phyloP scores from a whole-genome alignment of 345 rosid species.

The Eutrema heterophyllum region DNA sequence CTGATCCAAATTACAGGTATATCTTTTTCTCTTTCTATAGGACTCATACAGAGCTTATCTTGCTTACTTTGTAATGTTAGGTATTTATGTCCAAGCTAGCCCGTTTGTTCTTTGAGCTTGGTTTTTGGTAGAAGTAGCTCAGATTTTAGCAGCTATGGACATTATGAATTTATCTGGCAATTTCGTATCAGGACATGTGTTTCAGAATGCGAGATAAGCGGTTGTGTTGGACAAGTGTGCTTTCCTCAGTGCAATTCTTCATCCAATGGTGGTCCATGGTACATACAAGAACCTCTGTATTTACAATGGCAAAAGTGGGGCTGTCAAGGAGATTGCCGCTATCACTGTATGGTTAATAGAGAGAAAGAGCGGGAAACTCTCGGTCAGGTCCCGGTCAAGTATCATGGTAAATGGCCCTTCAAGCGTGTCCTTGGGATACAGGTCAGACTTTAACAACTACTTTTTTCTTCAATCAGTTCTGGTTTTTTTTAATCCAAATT shows the following conservation, averaged over 20 bases:
- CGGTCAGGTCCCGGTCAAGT: constrained; percentile 56
- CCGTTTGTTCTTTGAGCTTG: neutral
- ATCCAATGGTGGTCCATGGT: constrained; percentile 59
- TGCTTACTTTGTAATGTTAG: neutral
- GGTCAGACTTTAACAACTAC: constrained; percentile 29
- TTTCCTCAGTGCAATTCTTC: constrained; percentile 63
- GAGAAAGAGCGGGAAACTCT: constrained; percentile 49
- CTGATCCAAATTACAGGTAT: constrained; percentile 66
- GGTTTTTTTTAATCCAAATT: neutral
- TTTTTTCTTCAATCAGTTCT: neutral
- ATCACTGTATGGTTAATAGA: constrained; percentile 63
- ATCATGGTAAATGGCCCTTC: constrained; percentile 89
- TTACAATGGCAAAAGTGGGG: constrained; percentile 66
- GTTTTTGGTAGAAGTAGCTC: neutral
- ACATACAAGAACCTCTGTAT: constrained; percentile 62
- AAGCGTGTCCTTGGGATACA: constrained; percentile 63
- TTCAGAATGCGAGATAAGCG: constrained; percentile 52
- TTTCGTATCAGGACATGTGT: constrained; percentile 47
- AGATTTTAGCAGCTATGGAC: neutral
- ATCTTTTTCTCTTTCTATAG: neutral
- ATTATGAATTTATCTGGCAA: neutral
- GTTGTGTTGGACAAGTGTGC: constrained; percentile 59
- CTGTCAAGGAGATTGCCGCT: constrained; percentile 69
- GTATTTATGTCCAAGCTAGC: neutral
- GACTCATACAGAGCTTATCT: neutral